Evolutionary conservation across 345 rosid species (phyloP).

Genomic region (Dovyalis caffra): DNA sequence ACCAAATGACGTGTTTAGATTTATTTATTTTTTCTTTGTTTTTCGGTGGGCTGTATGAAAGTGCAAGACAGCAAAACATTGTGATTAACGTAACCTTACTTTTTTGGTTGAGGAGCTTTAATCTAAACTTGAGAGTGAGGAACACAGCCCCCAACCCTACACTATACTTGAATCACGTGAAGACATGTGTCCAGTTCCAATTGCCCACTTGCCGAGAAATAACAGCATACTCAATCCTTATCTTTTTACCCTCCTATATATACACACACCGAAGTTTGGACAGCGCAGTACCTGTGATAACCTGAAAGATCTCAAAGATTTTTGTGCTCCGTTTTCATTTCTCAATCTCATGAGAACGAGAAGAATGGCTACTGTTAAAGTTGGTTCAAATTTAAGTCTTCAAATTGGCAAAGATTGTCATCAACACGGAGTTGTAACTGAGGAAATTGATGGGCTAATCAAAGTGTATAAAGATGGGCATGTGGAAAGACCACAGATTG

Average conservation of each 20-base stretch:
- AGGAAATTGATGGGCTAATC: constrained; percentile 65
- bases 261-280: background rate
- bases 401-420: constrained; percentile 31
- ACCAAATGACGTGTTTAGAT: no score
- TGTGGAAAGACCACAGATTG: constrained; percentile 52
- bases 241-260: constrained; percentile 9
- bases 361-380: constrained; percentile 48
- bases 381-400: constrained; percentile 25
- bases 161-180: constrained; percentile 19
- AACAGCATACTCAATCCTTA: background rate
- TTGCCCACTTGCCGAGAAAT: constrained; percentile 22
- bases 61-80: background rate
- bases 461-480: constrained; percentile 62
- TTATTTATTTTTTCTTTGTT: no score
- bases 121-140: background rate
- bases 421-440: constrained; percentile 44
- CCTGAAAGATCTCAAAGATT: background rate
- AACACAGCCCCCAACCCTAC: background rate
- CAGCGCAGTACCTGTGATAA: background rate
- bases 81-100: background rate
- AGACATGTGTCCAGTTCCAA: constrained; percentile 27
- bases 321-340: background rate
- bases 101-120: background rate
- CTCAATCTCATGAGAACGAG: background rate
- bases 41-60: background rate